Base-by-base conservation (phyloP, 2,329 filamentous ascomycete species). In the Cladobotryum mycophilum region DNA sequence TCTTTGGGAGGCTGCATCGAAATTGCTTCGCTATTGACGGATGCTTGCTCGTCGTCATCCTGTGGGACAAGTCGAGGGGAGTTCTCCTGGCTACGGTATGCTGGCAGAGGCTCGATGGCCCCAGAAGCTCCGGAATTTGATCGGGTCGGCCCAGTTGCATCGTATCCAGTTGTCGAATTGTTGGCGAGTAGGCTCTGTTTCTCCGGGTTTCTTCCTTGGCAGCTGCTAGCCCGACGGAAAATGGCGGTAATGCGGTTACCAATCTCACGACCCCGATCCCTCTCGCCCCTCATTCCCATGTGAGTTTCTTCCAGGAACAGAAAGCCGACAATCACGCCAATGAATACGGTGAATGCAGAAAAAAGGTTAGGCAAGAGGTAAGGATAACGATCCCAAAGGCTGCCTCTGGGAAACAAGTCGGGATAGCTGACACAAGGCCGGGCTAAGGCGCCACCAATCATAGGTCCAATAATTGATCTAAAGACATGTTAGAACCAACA, bases 271-370 rank as follows among this genome's bases (percentile, higher is more conserved):
- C 92, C 91, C 35, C 79, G 74, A 67, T 99, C 93, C 41, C 80
- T 81, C 51, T 84, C 78, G 58, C 83, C 69, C 71, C 88, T 95
- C 73, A 87, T 87, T 65, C 88, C 83, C 45, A 84, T 80, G 64
- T 99, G 93, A 1, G 93, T 97, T 72, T 99, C 93, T 65, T 99
- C 90, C 49, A 99, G 76, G 64, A 96, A 96, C 17, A 96, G 70
- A 49, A 95, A 74, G 15, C 91, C 91, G 48, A 93, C 78, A 4
- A 85, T 65, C 43, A 96, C 84, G 15, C 90, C 89, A 55, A 87
- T 74, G 37, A 85, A 70, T 9, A 95, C 85, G 14, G 93, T 82
- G n/a, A 75, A 73, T 33, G 89, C 85, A 68, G 90, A 95, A 58
- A 96, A 86, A n/a, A 96, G 70, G 67, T 96, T 96, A 35, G 91